These are phyloP conservation scores for Candida glaebosa DNA, from an alignment of 805 yeast genomes.

Conservation along the genomic window DNA sequence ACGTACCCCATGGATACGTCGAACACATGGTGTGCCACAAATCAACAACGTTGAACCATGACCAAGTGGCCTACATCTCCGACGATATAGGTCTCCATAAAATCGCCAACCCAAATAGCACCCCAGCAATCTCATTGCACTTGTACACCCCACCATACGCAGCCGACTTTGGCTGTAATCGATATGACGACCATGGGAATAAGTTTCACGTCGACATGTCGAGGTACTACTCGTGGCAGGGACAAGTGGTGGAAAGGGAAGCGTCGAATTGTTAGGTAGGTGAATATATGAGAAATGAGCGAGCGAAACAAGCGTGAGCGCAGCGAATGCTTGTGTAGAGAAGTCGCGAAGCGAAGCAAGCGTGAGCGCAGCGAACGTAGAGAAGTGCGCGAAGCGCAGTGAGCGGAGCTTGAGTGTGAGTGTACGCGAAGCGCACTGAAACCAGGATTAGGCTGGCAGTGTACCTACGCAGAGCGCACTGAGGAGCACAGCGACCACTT, in stretches of 20 bases:
- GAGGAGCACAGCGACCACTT: too few relatives aligned
- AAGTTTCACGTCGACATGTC: conserved; percentile 56
- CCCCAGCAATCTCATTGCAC: conserved; percentile 59
- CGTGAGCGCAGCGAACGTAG: too few relatives aligned
- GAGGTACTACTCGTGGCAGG: conserved; percentile 61
- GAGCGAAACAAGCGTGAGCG: too few relatives aligned
- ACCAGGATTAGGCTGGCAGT: too few relatives aligned
- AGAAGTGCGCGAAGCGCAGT: too few relatives aligned
- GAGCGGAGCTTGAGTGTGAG: too few relatives aligned
- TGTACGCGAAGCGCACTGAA: too few relatives aligned
- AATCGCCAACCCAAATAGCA: conserved; percentile 46
- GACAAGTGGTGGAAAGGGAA: conserved; percentile 32
- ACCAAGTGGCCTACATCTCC: conserved; percentile 61
- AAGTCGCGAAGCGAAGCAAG: too few relatives aligned
- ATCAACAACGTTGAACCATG: conserved; percentile 26
- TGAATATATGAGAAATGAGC: too few relatives aligned
- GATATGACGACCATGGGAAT: conserved; percentile 48
- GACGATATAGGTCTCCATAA: conserved; percentile 66
- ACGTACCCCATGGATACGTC: conserved; percentile 39
- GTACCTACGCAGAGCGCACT: too few relatives aligned
- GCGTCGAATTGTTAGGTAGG: conserved; percentile 18
- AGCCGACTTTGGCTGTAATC: conserved; percentile 50
- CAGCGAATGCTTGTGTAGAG: too few relatives aligned
- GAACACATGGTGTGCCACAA: conserved; percentile 19
- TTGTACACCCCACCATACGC: conserved; percentile 79